phyloP scores from a whole-genome alignment of 139 green algal genomes.

The Ettlia oleoabundans region DNA sequence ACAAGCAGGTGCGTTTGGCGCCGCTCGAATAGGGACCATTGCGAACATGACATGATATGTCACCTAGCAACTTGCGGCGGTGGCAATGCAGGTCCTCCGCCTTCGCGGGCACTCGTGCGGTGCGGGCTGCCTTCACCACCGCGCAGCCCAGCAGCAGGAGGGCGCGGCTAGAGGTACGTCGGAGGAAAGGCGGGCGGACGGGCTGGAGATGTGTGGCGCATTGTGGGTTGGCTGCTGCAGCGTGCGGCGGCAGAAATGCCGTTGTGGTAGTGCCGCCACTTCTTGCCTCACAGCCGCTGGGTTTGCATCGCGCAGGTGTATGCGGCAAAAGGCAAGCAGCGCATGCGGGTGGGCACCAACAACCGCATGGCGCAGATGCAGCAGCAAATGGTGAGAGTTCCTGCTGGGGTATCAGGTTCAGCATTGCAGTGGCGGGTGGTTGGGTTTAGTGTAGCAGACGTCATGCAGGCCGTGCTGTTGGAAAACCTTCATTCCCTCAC shows the following conservation, averaged over 20 bases:
- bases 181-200: too few relatives aligned
- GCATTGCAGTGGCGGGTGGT: background rate
- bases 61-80: background rate
- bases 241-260: background rate
- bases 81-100: constrained; percentile 34
- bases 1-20: background rate
- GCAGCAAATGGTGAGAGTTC: constrained; percentile 27
- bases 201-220: constrained; percentile 5
- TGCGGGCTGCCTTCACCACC: constrained; percentile 12
- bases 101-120: constrained; percentile 24
- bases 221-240: background rate
- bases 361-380: constrained; percentile 4
- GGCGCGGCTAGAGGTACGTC: constrained; percentile 24
- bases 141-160: constrained; percentile 22
- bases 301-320: constrained; percentile 4
- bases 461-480: too few relatives aligned
- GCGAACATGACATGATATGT: background rate
- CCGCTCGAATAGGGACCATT: background rate
- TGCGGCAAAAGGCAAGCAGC: constrained; percentile 50
- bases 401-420: too few relatives aligned
- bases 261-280: background rate
- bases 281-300: background rate
- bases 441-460: background rate
- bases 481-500: too few relatives aligned
- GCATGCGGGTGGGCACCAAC: constrained; percentile 39